These are phyloP conservation scores for Leucosporidium creatinivorum DNA, from an alignment of 768 basidiomycete genomes.

Conservation along the genomic window DNA sequence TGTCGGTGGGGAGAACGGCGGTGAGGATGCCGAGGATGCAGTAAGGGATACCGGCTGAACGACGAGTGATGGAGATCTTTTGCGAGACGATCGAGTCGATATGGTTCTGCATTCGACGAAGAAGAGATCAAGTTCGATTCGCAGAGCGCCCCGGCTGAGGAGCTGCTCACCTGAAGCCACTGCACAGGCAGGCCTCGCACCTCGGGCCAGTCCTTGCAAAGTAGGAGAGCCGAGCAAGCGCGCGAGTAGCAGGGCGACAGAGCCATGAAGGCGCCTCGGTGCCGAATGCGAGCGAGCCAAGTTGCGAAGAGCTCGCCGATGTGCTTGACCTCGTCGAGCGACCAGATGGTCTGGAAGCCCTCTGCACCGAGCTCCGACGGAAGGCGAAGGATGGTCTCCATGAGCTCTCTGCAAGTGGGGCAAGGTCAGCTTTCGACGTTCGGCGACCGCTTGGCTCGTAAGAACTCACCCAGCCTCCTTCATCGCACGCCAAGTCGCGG, in stretches of 20 bases:
- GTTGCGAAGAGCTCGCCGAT: conserved; percentile 27
- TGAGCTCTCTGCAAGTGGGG: conserved; percentile 17
- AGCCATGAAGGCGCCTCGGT: conserved; percentile 27
- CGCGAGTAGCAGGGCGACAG: conserved; percentile 29
- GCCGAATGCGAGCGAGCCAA: conserved; percentile 25
- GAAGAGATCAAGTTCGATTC: too few relatives aligned
- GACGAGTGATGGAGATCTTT: conserved; percentile 32
- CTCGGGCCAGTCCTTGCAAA: conserved; percentile 23
- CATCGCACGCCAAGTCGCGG: conserved; percentile 31
- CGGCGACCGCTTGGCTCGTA: too few relatives aligned
- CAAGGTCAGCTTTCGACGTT: background rate
- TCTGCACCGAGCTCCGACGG: conserved; percentile 22
- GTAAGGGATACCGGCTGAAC: conserved; percentile 30
- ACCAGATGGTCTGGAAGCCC: conserved; percentile 18
- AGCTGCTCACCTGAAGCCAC: conserved; percentile 24
- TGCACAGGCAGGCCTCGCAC: conserved; percentile 13
- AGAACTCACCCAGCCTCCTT: conserved; percentile 25
- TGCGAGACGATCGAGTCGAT: conserved; percentile 27
- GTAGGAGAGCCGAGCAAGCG: conserved; percentile 13
- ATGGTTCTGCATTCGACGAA: conserved; percentile 3
- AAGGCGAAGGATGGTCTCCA: conserved; percentile 29
- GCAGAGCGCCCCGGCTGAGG: background rate
- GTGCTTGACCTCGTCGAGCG: conserved; percentile 15
- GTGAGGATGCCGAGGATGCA: conserved; percentile 31
- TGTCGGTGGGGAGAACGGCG: conserved; percentile 22